Conservation (phyloP, 768 basidiomycete genomes). For the Russula olivacea region DNA sequence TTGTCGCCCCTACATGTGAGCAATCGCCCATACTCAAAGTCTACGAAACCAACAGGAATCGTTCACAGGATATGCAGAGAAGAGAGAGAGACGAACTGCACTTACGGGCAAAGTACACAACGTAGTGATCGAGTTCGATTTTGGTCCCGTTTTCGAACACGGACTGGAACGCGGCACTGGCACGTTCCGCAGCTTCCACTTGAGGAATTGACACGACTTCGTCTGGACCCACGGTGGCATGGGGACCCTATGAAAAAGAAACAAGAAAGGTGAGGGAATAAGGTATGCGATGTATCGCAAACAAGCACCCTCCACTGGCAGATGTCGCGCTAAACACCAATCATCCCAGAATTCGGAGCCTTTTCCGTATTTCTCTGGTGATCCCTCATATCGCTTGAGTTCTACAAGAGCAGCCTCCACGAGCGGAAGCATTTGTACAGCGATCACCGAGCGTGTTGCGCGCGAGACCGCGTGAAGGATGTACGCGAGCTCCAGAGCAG, state of each 20-base stretch:
- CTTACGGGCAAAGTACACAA: slow-evolving; percentile 85
- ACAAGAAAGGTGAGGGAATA: neutral
- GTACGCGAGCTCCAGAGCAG: slow-evolving; percentile 82
- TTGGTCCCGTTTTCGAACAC: slow-evolving; percentile 66
- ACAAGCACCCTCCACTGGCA: slow-evolving; percentile 82
- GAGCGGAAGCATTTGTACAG: slow-evolving; percentile 59
- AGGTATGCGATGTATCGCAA: slow-evolving; percentile 77
- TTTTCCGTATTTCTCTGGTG: slow-evolving; percentile 37
- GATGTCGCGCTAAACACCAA: slow-evolving; percentile 70
- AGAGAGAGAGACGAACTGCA: slow-evolving; percentile 22
- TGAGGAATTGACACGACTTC: slow-evolving; percentile 37
- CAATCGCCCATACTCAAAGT: slow-evolving; percentile 84
- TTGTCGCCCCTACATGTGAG: slow-evolving; percentile 62
- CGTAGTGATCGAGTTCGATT: slow-evolving; percentile 80
- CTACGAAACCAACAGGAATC: slow-evolving; percentile 35
- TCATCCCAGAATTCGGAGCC: slow-evolving; percentile 81
- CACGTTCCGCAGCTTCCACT: slow-evolving; percentile 47
- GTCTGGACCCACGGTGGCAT: slow-evolving; percentile 46
- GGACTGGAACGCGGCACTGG: slow-evolving; percentile 53
- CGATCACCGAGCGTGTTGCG: slow-evolving; percentile 60
- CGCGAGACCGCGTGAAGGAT: slow-evolving; percentile 71
- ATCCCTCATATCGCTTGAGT: slow-evolving; percentile 33
- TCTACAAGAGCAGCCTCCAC: slow-evolving; percentile 45
- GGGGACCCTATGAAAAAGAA: slow-evolving; percentile 43
- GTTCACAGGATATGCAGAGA: neutral